phyloP scores from a whole-genome alignment of 2,329 filamentous ascomycete species.

The Daldinia sp. region DNA sequence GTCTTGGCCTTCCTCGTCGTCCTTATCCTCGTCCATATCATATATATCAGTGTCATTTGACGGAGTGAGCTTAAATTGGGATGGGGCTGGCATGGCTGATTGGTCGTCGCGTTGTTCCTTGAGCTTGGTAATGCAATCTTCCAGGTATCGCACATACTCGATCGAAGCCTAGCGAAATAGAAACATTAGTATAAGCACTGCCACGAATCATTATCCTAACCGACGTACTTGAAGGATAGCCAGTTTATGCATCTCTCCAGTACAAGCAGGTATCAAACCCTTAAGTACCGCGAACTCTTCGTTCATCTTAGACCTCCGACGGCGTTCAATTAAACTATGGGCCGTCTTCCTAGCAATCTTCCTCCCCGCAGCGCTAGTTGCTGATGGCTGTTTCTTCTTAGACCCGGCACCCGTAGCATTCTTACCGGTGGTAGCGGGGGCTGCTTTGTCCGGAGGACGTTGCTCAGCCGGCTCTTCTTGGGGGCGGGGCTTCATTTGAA shows the following conservation, averaged over 20 bases:
- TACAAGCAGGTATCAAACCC: conserved; percentile 93
- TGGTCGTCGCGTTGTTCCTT: conserved; percentile 65
- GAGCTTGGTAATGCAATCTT: conserved; percentile 84
- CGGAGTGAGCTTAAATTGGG: conserved; percentile 45
- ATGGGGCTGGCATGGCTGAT: conserved; percentile 42
- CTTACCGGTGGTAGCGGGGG: conserved; percentile 33
- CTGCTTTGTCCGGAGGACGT: conserved; percentile 30
- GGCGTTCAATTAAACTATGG: conserved; percentile 91
- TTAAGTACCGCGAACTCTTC: conserved; percentile 96
- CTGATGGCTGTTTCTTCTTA: conserved; percentile 80
- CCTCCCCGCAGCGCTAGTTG: conserved; percentile 83
- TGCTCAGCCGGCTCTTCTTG: conserved; percentile 51
- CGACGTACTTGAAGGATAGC: conserved; percentile 86
- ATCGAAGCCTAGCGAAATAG: conserved; percentile 78
- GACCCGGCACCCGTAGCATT: conserved; percentile 38
- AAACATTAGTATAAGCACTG: conserved; percentile 10
- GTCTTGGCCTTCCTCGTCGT: conserved; percentile 51
- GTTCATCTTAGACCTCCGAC: conserved; percentile 96
- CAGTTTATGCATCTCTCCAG: conserved; percentile 98
- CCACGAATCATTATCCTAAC: background rate
- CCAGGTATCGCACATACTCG: conserved; percentile 93
- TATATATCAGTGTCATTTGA: conserved; percentile 42
- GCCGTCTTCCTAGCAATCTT: conserved; percentile 97
- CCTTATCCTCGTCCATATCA: conserved; percentile 49
- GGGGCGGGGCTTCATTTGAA: conserved; percentile 86